Evolutionary conservation across 2,329 filamentous ascomycete genomes (phyloP).

Genomic region (Alternaria panax): DNA sequence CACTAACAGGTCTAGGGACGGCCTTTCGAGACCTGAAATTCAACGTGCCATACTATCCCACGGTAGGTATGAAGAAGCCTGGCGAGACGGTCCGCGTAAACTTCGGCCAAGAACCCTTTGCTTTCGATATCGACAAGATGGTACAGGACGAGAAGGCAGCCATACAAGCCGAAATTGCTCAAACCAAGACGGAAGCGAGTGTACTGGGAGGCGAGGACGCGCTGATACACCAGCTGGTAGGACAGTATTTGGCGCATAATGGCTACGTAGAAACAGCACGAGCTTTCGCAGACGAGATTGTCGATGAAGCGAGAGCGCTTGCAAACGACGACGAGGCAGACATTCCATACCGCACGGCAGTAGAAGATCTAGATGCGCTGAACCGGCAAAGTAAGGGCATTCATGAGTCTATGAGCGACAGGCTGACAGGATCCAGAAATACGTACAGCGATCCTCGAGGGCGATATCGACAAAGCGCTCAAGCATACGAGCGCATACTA

Average conservation of each 20-base stretch:
- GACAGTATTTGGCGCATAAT: conserved; percentile 92
- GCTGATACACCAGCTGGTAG: conserved; percentile 81
- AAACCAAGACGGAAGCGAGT: conserved; percentile 24
- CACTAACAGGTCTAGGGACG: conserved; percentile 60
- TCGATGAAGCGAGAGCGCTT: conserved; percentile 74
- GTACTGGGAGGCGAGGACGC: conserved; percentile 70
- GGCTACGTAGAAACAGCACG: conserved; percentile 93
- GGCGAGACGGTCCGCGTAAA: conserved; percentile 66
- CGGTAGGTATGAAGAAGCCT: conserved; percentile 71
- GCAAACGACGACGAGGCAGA: conserved; percentile 60
- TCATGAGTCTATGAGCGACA: background rate
- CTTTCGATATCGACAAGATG: conserved; percentile 89
- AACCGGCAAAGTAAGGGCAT: conserved; percentile 77
- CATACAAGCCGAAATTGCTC: conserved; percentile 45
- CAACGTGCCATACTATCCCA: conserved; percentile 69
- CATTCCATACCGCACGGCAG: conserved; percentile 68
- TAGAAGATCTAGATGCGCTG: conserved; percentile 84
- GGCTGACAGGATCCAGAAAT: conserved; percentile 69
- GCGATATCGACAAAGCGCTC: conserved; percentile 90
- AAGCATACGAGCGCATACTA: conserved; percentile 81
- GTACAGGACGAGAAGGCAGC: conserved; percentile 57
- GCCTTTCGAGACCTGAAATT: conserved; percentile 73
- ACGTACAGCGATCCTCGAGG: conserved; percentile 83
- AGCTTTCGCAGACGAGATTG: conserved; percentile 84
- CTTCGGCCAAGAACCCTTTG: conserved; percentile 76